Base-by-base conservation (phyloP, 192 early-diverging fungal genomes). In the Coemansia sp. region DNA sequence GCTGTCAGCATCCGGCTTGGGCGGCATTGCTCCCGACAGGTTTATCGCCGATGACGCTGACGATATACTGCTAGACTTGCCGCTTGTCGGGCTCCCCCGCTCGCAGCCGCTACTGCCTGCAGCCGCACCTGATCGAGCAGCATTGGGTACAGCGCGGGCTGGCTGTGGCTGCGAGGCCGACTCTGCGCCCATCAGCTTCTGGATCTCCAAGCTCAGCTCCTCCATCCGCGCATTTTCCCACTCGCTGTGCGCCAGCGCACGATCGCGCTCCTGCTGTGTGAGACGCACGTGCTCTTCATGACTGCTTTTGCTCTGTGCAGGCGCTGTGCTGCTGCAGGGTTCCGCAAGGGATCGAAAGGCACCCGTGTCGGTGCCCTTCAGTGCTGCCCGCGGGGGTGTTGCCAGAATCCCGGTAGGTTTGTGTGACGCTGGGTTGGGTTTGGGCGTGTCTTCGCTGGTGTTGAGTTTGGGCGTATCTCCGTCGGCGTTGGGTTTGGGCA, bases 161-260 rank as follows among this genome's bases (percentile, higher is more conserved):
- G 18, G 19, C 7, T 44, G 42, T 19, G 42, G 2, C 19, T 44
- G 42, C 19, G 42, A 8, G n/a, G 19, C 42, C n/a, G 16, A 6
- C 42, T 44, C 42, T 44, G 42, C 19, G 40, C 35, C 48, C 23
- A 78, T 35, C 5, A 78, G 75, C 59, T 71, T 78, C 19, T 50
- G 45, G 18, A 78, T 72, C 52, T 78, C 75, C 21, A 40, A 31
- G 29, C 65, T 52, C 5, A 78, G 69, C 55, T 78, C 75, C 3
- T 69, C 51, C 43, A 78, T 62, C 30, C 75, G 61, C 25, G 57
- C 69, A n/a, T 11, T 56, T 14, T 71, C 69, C 75, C 75, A 78
- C 40, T 71, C 58, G 24, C 43, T 35, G n/a, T 54, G 57, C 1
- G 45, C 60, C 23, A 61, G 33, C 3, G 51, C 47, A 6, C 49